These are phyloP conservation scores for Apocynum venetum DNA, from an alignment of 257 asterid genomes.

Conservation along the genomic window DNA sequence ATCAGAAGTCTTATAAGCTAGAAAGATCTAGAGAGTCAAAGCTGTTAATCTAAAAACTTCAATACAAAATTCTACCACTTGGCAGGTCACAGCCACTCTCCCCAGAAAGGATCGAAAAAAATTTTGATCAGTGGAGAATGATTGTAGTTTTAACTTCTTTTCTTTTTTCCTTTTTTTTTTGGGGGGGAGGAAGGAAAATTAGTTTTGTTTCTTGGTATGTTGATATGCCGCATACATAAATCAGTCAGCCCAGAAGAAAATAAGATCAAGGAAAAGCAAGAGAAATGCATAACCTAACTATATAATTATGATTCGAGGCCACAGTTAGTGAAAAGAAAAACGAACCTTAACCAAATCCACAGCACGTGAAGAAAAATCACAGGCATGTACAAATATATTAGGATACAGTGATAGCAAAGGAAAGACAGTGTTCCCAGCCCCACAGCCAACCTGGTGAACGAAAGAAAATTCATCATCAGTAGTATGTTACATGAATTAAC, in stretches of 20 bases:
- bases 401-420: conserved; percentile 79
- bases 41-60: neutral
- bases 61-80: neutral
- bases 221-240: neutral
- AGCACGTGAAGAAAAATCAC: conserved; percentile 95
- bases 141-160: neutral
- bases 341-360: conserved; percentile 85
- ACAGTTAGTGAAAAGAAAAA: conserved; percentile 11
- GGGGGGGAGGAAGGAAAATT: neutral
- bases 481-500: neutral
- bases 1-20: neutral
- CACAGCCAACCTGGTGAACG: conserved; percentile 82
- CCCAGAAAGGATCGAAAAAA: neutral
- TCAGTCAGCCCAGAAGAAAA: neutral
- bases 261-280: neutral
- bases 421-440: conserved; percentile 91
- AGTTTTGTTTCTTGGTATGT: neutral
- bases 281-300: neutral
- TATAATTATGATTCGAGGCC: conserved; percentile 6
- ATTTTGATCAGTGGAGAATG: neutral
- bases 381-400: conserved; percentile 70
- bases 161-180: neutral
- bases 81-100: neutral
- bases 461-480: conserved; percentile 14
- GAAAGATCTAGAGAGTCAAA: neutral